Evolutionary conservation across 129 eudicot species (phyloP), one percentile per base, ranked within the genome.

Genomic region (Artemisia argyi): DNA sequence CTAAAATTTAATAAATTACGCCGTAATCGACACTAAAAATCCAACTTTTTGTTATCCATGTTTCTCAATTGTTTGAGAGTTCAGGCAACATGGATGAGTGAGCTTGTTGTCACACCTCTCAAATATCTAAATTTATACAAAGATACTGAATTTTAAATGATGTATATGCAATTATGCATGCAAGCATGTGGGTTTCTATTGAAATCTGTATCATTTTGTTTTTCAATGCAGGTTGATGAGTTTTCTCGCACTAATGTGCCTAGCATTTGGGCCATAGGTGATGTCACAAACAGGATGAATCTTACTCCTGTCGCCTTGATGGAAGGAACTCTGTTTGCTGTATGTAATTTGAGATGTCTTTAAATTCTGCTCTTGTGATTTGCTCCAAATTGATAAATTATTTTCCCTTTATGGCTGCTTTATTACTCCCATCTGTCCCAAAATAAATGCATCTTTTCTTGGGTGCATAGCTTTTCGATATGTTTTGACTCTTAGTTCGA

Each of bases 241-340:
- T 85, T 68, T 65, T 94, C 98, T 15, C 87, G 79, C 63, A 94
- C 97, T 67, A 94, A 80, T 55, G 73, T 94, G 62, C 91, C 97
- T 48, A 90, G 89, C 85, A 84, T 94, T 73, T 90, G 97, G 98
- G 98, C 98, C 55, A 81, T 94, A 57, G 97, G 97, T 62, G 97
- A 94, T 83, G 97, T 75, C 58, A 90, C 97, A 69, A 90, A 94
- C 62, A 81, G 97, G 59, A 85, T 94, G 88, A 90, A 94, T 84
- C 98, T 94, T 68, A 94, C 98, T 72, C 98, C 98, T 54, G 93
- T 94, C 2, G 98, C 98, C 61, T 81, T 94, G 66, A 87, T 87
- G 97, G 98, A 94, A 81, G 98, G 96, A 79, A 84, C 88, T 72
- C 74, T 81, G 53, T 90, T 94, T 76, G 97, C 97, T 7, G 98